Evolutionary conservation across 1,284 basidiomycete genomes (phyloP), one percentile per base, ranked within the genome.

Genomic region (Sphaerobolus stellatus): DNA sequence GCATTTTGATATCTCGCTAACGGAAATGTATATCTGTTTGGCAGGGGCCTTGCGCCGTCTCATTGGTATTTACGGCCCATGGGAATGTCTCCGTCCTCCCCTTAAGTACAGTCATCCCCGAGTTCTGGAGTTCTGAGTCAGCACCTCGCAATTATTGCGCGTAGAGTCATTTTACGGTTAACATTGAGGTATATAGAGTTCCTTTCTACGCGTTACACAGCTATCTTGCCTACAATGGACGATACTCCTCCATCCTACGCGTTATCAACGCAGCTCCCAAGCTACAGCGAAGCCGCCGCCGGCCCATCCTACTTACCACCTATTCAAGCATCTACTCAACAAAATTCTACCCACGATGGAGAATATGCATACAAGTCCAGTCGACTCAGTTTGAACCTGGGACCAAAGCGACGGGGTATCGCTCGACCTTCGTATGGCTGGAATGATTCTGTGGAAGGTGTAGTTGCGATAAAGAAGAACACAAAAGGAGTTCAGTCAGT

Each of bases 401-500:
- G 77, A 8, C 68, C 66, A 20, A 71, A 71, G 25, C 63, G 69
- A 25, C 77, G 74, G 73, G 71, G 71, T 9, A 63, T 73, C 5
- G 58, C 64, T 34, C 63, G 67, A 22, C 76, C 78, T 9, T 67
- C 69, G 9, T 80, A 77, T 59, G 77, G 78, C 25, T 60, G 69
- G 36, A 68, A 72, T 33, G 74, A 70, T 5, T 61, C 62, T 16
- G 68, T 78, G 18, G 68, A 75, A 38, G 78, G 78, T n/a, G 36
- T 38, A 14, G 52, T 54, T 16, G 56, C 64, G 9, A 56, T 79
- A 16, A 66, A 62, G 33, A 30, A 34, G 22, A 56, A 56, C 28
- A 43, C 36, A 6, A 56, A 56, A 18, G 36, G 29, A 13, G 36
- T 56, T 7, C 38, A 25, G 29, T 46, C 40, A 11, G 47, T 56